These are phyloP conservation scores for Cyclotella cryptica DNA, from an alignment of 108 stramenopile genomes.

Conservation along the genomic window DNA sequence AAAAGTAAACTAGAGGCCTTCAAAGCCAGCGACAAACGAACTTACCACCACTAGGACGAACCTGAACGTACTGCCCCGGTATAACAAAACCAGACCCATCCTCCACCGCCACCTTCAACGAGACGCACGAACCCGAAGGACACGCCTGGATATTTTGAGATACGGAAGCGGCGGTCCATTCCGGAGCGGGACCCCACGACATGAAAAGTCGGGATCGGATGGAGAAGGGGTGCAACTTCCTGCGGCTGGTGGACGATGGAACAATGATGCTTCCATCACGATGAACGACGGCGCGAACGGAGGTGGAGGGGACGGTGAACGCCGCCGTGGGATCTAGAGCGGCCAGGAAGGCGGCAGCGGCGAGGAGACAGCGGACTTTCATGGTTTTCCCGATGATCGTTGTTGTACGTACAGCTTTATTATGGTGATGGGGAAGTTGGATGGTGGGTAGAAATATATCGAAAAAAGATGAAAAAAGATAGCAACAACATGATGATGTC, in stretches of 20 bases:
- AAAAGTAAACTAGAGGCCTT: too few species aligned
- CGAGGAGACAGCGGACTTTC: background rate
- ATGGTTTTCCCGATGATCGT: too few species aligned
- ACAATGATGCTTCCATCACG: too few species aligned
- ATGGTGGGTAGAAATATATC: too few species aligned
- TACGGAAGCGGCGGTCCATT: constrained; percentile 70
- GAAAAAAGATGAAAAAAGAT: too few species aligned
- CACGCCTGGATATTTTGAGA: constrained; percentile 57
- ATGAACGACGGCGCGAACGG: background rate
- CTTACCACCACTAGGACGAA: constrained; percentile 39
- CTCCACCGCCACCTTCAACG: constrained; percentile 58
- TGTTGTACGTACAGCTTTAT: too few species aligned
- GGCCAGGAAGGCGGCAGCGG: background rate
- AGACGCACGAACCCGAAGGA: constrained; percentile 68
- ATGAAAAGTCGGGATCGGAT: constrained; percentile 70
- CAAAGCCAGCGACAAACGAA: too few species aligned
- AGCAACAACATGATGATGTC: too few species aligned
- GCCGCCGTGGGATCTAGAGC: background rate
- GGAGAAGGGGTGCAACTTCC: too few species aligned
- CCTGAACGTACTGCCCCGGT: constrained; percentile 88
- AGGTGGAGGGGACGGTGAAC: background rate
- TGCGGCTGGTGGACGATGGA: too few species aligned
- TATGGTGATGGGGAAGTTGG: too few species aligned
- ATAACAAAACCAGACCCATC: constrained; percentile 70
- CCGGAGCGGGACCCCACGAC: constrained; percentile 91